phyloP scores from a whole-genome alignment of 2,329 filamentous ascomycete genomes.

The Alternaria solani region DNA sequence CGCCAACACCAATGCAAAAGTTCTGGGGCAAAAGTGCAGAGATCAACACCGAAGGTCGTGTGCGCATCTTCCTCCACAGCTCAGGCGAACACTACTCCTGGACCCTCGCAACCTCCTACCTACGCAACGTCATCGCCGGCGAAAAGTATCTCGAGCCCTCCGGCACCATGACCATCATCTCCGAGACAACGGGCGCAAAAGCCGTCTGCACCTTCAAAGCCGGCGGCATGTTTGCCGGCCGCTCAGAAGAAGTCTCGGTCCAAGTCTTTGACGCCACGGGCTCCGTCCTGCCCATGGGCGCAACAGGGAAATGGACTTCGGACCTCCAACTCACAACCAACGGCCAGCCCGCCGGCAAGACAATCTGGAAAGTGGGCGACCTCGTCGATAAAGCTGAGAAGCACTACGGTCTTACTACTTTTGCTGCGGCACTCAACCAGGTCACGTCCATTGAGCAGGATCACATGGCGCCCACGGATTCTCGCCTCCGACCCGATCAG shows the following conservation, averaged over 20 bases:
- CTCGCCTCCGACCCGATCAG: conserved; percentile 85
- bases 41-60: conserved; percentile 88
- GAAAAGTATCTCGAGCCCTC: conserved; percentile 98
- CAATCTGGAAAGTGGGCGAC: conserved; percentile 79
- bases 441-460: conserved; percentile 79
- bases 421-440: conserved; percentile 88
- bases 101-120: conserved; percentile 85
- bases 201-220: conserved; percentile 90
- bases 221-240: conserved; percentile 96
- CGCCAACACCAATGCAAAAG: conserved; percentile 88
- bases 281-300: conserved; percentile 68
- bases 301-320: conserved; percentile 86
- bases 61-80: conserved; percentile 77
- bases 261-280: conserved; percentile 75
- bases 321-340: conserved; percentile 72
- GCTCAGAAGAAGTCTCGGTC: conserved; percentile 86
- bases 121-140: conserved; percentile 95
- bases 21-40: conserved; percentile 99
- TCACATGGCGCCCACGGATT: conserved; percentile 82
- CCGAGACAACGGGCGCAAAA: conserved; percentile 84
- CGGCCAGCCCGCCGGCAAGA: conserved; percentile 66
- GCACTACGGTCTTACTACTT: conserved; percentile 87
- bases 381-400: conserved; percentile 81
- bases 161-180: conserved; percentile 83
- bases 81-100: conserved; percentile 87